These are phyloP conservation scores for Penicillium parvum DNA, from an alignment of 495 filamentous ascomycete species.

Conservation along the genomic window DNA sequence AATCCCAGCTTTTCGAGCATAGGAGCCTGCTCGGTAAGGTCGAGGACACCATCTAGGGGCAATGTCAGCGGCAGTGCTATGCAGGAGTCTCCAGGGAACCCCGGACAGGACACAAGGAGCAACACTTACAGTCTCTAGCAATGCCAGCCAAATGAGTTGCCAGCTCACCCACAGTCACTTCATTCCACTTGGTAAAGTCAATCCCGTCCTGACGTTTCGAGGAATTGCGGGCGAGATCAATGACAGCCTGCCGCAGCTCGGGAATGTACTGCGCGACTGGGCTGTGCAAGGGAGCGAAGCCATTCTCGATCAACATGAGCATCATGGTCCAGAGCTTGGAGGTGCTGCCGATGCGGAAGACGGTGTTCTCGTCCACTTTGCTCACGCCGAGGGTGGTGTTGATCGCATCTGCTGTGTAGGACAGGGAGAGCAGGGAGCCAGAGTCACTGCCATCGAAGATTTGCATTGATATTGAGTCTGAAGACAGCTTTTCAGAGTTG, in stretches of 20 bases:
- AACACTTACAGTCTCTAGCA: conserved; percentile 36
- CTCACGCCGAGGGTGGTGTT: conserved; percentile 12
- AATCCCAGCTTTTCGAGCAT: conserved; percentile 27
- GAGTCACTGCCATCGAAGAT: conserved; percentile 3
- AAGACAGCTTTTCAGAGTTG: conserved; percentile 2
- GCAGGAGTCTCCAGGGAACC: conserved; percentile 31
- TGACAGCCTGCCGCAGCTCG: conserved; percentile 35
- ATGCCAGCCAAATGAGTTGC: conserved; percentile 51
- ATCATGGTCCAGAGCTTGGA: conserved; percentile 48
- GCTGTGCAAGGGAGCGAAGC: conserved; percentile 43
- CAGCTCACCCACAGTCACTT: conserved; percentile 50
- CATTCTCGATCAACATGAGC: conserved; percentile 43
- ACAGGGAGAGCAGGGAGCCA: conserved; percentile 1
- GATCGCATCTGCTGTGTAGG: conserved; percentile 2
- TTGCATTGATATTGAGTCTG: conserved; percentile 8
- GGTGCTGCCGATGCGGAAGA: conserved; percentile 49
- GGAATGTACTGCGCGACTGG: conserved; percentile 46
- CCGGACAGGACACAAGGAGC: conserved; percentile 35
- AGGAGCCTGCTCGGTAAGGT: conserved; percentile 35
- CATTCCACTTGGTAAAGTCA: conserved; percentile 45
- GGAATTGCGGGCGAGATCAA: conserved; percentile 1
- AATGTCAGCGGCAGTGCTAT: not conserved
- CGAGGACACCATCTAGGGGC: conserved; percentile 18
- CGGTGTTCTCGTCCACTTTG: conserved; percentile 37
- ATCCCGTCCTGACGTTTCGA: conserved; percentile 25